Conservation (phyloP, 2,329 filamentous ascomycete genomes). For the Dactylonectria macrodidyma region DNA sequence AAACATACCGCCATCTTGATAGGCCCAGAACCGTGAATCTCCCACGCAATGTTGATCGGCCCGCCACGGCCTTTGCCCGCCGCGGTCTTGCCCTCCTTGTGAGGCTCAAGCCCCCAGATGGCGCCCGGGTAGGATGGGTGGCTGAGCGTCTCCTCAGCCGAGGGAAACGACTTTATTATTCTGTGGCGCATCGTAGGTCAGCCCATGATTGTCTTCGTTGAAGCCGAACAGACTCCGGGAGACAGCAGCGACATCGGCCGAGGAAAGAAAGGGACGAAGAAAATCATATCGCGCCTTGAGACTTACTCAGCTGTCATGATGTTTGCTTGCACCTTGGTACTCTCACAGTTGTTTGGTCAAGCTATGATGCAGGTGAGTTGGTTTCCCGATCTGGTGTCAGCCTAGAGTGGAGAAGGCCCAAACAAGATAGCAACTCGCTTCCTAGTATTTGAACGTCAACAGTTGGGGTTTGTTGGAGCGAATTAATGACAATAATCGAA, state of each 20-base stretch:
- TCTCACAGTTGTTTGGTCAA: slow-evolving; percentile 5
- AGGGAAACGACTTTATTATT: slow-evolving; percentile 51
- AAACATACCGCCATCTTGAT: slow-evolving; percentile 79
- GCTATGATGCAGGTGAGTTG: slow-evolving; percentile 1
- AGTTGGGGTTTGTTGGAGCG: not conserved
- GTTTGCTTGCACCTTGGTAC: slow-evolving; percentile 19
- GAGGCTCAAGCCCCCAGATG: slow-evolving; percentile 79
- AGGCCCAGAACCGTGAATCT: slow-evolving; percentile 83
- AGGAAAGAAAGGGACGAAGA: not conserved
- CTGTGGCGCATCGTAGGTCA: slow-evolving; percentile 28
- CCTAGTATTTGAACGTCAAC: not conserved
- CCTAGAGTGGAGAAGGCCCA: not conserved
- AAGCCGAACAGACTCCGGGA: not conserved
- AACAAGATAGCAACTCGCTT: not conserved
- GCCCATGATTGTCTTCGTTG: not conserved
- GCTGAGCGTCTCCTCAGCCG: slow-evolving; percentile 70
- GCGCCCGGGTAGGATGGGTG: slow-evolving; percentile 78
- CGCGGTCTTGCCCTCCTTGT: slow-evolving; percentile 70
- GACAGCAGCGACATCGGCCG: not conserved
- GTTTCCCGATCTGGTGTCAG: not conserved
- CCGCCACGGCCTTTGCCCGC: slow-evolving; percentile 82
- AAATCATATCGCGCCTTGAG: not conserved
- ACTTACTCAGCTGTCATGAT: slow-evolving; percentile 26
- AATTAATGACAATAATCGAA: not conserved
- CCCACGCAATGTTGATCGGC: slow-evolving; percentile 83